Evolutionary conservation across 257 asterid genomes (phyloP), one percentile per base, ranked within the genome.

Genomic region (Phtheirospermum japonicum): DNA sequence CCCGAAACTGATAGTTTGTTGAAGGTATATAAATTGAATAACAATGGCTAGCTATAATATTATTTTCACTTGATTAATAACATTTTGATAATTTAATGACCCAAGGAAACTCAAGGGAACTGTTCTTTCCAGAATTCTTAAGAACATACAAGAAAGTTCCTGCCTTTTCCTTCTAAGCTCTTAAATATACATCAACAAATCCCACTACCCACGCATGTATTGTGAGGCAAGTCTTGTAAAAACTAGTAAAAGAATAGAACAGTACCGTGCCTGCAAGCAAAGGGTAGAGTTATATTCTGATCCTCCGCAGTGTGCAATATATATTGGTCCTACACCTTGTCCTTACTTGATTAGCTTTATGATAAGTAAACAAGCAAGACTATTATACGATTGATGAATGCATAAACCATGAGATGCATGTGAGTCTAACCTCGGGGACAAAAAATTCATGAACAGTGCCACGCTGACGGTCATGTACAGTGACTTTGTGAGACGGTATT

Each of bases 231-330:
- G 28, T 23, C 28, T 23, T 23, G 28, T 23, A 23, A 23, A 23
- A 23, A 23, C 28, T 23, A 23, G 56, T 50, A 60, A 61, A 28
- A 9, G 32, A 57, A 57, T 33, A 67, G 86, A 79, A 68, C 76
- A 77, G 63, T 88, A 91, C 98, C 98, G 63, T 86, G 95, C 81
- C 98, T 86, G 87, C 98, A 91, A 67, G 97, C 94, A 67, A 90
- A 90, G 10, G 96, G 97, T 36, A 90, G 94, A 45, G 45, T 74
- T 70, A 90, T 90, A 68, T 84, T 65, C 85, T 88, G 97, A 54
- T 82, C 82, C 75, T 90, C 97, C 4, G 96, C 97, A 4, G 96
- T 85, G 76, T 85, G 97, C 81, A 90, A 69, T 80, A 90, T 90
- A 61, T 90, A 90, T 75, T 90, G 95, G 67, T 90, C 96, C 97